These are phyloP conservation scores for Populus nigra DNA, from an alignment of 345 rosid genomes.

Conservation along the genomic window DNA sequence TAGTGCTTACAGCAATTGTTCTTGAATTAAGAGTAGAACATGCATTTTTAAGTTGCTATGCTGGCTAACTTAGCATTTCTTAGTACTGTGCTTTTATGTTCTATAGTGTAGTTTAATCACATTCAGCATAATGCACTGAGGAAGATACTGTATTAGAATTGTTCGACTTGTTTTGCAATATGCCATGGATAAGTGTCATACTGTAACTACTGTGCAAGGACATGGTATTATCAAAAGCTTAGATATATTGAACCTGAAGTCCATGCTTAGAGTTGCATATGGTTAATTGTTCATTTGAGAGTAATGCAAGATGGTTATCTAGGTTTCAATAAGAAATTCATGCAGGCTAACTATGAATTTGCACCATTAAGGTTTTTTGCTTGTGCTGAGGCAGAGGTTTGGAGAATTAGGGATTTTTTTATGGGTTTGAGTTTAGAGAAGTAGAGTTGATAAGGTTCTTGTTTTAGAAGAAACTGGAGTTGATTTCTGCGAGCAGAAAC, in stretches of 20 bases:
- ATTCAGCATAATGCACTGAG: no score
- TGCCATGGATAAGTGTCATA: neutral
- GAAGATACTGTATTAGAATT: neutral
- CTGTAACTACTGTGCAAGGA: neutral
- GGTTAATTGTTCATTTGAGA: neutral
- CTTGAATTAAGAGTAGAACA: no score
- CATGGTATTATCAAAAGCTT: neutral
- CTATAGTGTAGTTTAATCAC: no score
- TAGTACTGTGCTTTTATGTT: no score
- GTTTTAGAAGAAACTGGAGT: neutral
- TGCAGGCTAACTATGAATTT: neutral
- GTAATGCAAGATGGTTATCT: slow-evolving; percentile 1
- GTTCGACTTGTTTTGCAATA: neutral
- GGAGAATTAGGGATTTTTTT: neutral
- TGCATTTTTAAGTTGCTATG: neutral
- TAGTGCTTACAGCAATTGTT: no score
- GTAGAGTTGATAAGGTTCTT: neutral
- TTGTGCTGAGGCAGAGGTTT: neutral
- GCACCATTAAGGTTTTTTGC: neutral
- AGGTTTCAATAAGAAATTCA: neutral
- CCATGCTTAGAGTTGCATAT: neutral
- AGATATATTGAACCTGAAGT: neutral
- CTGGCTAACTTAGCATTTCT: no score
- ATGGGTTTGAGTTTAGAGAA: neutral
- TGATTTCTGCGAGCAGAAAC: neutral